Base-by-base conservation (phyloP, 805 yeast species). In the Schwanniomyces occidentalis region DNA sequence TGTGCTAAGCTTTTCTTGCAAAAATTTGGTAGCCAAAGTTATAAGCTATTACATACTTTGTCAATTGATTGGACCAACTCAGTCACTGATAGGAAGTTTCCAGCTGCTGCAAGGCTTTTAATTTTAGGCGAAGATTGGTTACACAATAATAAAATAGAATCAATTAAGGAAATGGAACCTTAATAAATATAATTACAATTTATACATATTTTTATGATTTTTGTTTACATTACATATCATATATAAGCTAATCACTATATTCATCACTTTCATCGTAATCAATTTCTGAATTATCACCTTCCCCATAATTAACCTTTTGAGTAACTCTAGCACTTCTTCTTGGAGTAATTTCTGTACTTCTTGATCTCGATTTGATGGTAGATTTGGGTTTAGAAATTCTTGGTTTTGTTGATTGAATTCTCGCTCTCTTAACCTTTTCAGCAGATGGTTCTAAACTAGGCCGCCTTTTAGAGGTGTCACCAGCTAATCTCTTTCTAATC, bases 91-190 rank as follows among this genome's bases (percentile, higher is more conserved):
- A 65, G 65, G 38, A 75, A 70, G 34, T 82, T 62, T 45, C 82
- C 95, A 4, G 89, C 91, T 6, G 91, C 95, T 9, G 84, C 86
- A 4, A 74, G 96, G 40, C 61, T 93, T 37, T 61, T 77, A 33
- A 72, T 91, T 5, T 58, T 88, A 18, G 90, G 90, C 3, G 96
- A 91, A 49, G 95, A 86, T 31, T 87, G 91, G 85, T 43, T 52
- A 8, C 49, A 54, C 2, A 61, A 61, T 0, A 79, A 83, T 1
- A 56, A 39, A 12, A 52, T 84, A 8, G 67, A 71, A n/a, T 40
- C 63, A 7, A 57, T 75, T 27, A 70, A 70, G 35, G 61, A 55
- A 13, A 66, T 75, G 76, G 76, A 65, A 29, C 35, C 35, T 10
- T 46, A 44, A 24, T n/a, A n/a, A n/a, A n/a, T n/a, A n/a, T n/a